Base-by-base conservation (phyloP, 2,329 filamentous ascomycete species). In the Aspergillus persii region DNA sequence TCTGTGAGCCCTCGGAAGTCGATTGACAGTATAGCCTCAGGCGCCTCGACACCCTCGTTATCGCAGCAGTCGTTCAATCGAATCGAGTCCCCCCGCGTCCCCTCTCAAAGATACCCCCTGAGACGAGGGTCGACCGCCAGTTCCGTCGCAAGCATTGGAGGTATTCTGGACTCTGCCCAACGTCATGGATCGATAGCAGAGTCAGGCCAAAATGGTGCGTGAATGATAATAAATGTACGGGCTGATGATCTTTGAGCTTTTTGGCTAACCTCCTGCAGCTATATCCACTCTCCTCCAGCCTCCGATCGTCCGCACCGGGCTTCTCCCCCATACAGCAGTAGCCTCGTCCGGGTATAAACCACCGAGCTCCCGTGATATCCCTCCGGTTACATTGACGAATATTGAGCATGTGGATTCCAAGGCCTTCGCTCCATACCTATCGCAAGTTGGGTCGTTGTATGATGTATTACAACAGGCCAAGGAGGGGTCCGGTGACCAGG, bases 231-330 rank as follows among this genome's bases (percentile, higher is more conserved):
- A 12, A 3, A 3, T 7, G 18, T 18, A 30, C 4, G 9, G n/a
- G 29, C 18, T 26, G 18, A 26, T 23, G 18, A 29, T 31, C n/a
- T 4, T 18, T 18, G 44, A 11, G 8, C n/a, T 54, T 36, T 23
- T 23, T 33, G 18, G 57, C 59, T 71, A 53, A 67, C 54, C 57
- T 23, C 30, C 56, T 57, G 11, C 63, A 91, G 90, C 95, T 62
- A 98, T 98, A 68, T 96, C 93, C 8, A 96, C 92, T 1, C 83
- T 98, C n/a, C 84, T 98, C 3, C 91, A 96, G 71, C 89, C 92
- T 30, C 91, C 94, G 3, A 96, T 96, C 66, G 87, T 96, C 58
- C 87, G 94, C 64, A 96, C 93, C 2, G 93, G 94, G 58, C 84
- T 96, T 53, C 82, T 92, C 56, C 90, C 93, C 26, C 89, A 96